A percentile compares a stretch with the other conserved stretches of the same genome.
Evolutionary conservation across 176 grass and related monocot genomes (phyloP).

Genomic region (Elymus sibiricus): DNA sequence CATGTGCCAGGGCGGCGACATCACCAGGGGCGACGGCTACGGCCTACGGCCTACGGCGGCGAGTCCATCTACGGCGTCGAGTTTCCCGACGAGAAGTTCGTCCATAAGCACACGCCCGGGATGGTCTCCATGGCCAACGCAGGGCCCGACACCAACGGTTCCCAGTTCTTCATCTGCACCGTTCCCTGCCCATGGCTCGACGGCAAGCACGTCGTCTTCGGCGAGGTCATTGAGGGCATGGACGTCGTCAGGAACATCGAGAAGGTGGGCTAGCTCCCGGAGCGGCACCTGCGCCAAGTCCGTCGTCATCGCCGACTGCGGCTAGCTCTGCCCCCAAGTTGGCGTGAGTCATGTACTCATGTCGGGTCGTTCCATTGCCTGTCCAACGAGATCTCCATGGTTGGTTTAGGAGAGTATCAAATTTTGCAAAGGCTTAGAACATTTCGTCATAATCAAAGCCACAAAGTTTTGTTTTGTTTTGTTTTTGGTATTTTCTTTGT

Average conservation of each 20-base stretch:
- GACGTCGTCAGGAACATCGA: conserved; percentile 54
- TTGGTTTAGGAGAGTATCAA: background rate
- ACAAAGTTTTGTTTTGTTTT: too few species aligned
- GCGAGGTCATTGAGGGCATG: conserved; percentile 56
- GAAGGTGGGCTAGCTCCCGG: conserved; percentile 34
- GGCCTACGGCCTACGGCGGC: too few species aligned
- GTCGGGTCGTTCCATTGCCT: too few species aligned
- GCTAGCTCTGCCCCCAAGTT: conserved; percentile 21
- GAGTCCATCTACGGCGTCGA: conserved; percentile 34
- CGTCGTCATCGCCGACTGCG: conserved; percentile 52
- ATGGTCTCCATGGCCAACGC: conserved; percentile 65
- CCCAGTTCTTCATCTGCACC: conserved; percentile 75
- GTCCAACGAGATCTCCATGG: too few species aligned
- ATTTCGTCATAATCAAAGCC: too few species aligned
- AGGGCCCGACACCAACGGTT: conserved; percentile 56
- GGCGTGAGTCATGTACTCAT: too few species aligned
- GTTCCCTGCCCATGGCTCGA: conserved; percentile 38
- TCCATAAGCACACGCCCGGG: conserved; percentile 39
- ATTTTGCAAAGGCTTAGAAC: too few species aligned
- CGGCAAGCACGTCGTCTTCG: conserved; percentile 62
- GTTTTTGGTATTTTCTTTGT: too few species aligned
- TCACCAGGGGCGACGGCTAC: conserved; percentile 30
- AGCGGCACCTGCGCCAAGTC: conserved; percentile 22
- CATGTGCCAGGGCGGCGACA: conserved; percentile 34
- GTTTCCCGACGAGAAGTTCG: conserved; percentile 26